A percentile compares a stretch with the other conserved stretches of the same genome.
Conservation (phyloP, 306 rosid species). For the Bauhinia variegata region DNA sequence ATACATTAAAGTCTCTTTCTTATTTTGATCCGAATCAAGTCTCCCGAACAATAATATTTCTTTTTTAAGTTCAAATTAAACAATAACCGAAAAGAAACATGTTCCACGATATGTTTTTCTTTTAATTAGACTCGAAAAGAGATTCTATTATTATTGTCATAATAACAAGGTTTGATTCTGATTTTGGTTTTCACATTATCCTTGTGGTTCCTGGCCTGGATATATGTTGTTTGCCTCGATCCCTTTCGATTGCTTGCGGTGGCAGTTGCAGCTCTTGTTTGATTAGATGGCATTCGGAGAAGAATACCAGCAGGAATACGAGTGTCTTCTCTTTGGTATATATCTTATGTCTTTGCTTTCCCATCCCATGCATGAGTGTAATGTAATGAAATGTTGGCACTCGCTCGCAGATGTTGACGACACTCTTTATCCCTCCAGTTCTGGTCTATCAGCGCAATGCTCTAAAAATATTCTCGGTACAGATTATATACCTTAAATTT, state of each 20-base stretch:
- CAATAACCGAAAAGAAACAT: too few species aligned
- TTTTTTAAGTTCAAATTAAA: too few species aligned
- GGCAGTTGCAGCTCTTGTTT: not conserved
- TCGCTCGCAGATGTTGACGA: conserved; percentile 59
- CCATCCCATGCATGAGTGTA: not conserved
- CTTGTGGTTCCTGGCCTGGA: too few species aligned
- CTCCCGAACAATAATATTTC: too few species aligned
- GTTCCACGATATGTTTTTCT: too few species aligned
- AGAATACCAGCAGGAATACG: conserved; percentile 42
- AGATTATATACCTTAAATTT: not conserved
- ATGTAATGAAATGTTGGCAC: not conserved
- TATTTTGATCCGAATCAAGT: too few species aligned
- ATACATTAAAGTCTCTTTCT: too few species aligned
- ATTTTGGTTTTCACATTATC: not conserved
- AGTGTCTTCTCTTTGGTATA: conserved; percentile 60
- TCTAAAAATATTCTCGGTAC: conserved; percentile 58
- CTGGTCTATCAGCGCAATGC: conserved; percentile 50
- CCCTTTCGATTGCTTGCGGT: not conserved
- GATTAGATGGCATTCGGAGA: conserved; percentile 49
- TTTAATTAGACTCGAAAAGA: too few species aligned
- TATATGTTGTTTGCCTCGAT: too few species aligned
- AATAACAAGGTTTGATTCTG: too few species aligned
- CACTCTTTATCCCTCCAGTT: conserved; percentile 55
- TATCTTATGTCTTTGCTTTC: conserved; percentile 17
- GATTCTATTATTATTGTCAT: too few species aligned